These are phyloP conservation scores for Physaria fendleri DNA, from an alignment of 345 rosid species.

Conservation along the genomic window DNA sequence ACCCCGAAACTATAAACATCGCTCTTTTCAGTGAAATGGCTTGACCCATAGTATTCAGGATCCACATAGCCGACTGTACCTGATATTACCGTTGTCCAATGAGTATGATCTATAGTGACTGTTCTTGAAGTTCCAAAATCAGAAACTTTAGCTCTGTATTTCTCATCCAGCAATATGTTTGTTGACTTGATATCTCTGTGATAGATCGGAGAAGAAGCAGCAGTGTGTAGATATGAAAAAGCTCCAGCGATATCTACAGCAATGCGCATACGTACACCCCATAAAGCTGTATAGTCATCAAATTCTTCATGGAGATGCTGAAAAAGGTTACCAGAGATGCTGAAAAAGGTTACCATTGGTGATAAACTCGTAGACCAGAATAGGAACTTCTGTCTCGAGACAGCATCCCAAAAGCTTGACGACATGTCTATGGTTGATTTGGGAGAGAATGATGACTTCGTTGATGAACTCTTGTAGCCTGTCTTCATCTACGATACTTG, in stretches of 20 bases:
- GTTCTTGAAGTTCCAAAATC: constrained; percentile 24
- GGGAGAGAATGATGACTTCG: not conserved
- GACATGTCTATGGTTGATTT: not conserved
- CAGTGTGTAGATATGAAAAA: not conserved
- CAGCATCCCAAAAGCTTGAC: not conserved
- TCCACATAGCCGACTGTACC: constrained; percentile 21
- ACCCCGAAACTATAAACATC: constrained; percentile 78
- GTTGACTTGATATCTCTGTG: not conserved
- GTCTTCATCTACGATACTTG: not conserved
- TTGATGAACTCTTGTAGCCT: not conserved
- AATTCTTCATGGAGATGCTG: not conserved
- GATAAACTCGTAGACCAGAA: not conserved
- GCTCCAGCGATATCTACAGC: not conserved
- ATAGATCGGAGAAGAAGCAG: not conserved
- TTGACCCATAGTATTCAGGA: constrained; percentile 22
- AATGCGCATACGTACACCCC: not conserved
- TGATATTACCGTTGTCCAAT: constrained; percentile 9
- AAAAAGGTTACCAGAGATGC: not conserved
- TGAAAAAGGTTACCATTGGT: not conserved
- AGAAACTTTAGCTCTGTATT: not conserved
- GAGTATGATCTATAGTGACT: constrained; percentile 17
- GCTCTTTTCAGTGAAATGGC: constrained; percentile 34
- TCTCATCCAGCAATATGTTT: not conserved
- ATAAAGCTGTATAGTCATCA: not conserved
- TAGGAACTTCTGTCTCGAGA: not conserved